These are phyloP conservation scores for Phytophthora sp. DNA, from an alignment of 352 stramenopile genomes.

Conservation along the genomic window DNA sequence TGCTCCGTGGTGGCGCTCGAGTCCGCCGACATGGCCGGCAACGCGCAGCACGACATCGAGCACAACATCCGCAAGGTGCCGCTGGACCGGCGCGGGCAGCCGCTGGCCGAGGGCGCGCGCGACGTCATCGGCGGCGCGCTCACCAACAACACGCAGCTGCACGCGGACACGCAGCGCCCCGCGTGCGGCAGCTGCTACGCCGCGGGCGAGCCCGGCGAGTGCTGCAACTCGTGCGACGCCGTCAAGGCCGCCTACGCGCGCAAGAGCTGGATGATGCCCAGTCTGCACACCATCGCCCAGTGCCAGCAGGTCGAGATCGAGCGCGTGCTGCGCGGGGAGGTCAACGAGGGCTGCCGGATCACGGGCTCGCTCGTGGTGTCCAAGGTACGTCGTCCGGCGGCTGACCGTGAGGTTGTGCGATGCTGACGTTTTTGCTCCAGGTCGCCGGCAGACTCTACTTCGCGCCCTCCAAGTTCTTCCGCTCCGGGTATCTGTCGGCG, in stretches of 20 bases:
- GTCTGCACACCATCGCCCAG: slow-evolving; percentile 77
- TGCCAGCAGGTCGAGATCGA: slow-evolving; percentile 84
- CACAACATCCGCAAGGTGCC: slow-evolving; percentile 84
- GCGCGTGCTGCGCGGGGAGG: slow-evolving; percentile 71
- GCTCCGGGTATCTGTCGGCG: slow-evolving; percentile 73
- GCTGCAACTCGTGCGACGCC: slow-evolving; percentile 71
- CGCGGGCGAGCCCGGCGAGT: slow-evolving; percentile 67
- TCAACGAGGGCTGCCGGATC: slow-evolving; percentile 83
- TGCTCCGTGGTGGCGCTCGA: slow-evolving; percentile 79
- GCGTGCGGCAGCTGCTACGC: slow-evolving; percentile 81
- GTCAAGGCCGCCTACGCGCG: slow-evolving; percentile 69
- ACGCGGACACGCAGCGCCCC: slow-evolving; percentile 53
- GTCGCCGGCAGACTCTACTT: slow-evolving; percentile 84
- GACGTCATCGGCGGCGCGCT: slow-evolving; percentile 73
- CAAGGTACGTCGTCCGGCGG: slow-evolving; percentile 49
- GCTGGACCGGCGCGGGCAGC: slow-evolving; percentile 54
- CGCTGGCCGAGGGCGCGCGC: slow-evolving; percentile 52
- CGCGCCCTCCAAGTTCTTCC: slow-evolving; percentile 84
- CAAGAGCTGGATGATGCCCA: slow-evolving; percentile 82
- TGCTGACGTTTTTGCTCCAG: slow-evolving; percentile 33
- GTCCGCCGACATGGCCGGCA: slow-evolving; percentile 71
- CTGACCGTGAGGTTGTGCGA: neutral
- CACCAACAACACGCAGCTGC: slow-evolving; percentile 73
- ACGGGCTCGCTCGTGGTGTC: slow-evolving; percentile 73
- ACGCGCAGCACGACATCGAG: slow-evolving; percentile 74